Evolutionary conservation across 2,329 filamentous ascomycete genomes (phyloP).

Genomic region (Fusarium virguliforme): DNA sequence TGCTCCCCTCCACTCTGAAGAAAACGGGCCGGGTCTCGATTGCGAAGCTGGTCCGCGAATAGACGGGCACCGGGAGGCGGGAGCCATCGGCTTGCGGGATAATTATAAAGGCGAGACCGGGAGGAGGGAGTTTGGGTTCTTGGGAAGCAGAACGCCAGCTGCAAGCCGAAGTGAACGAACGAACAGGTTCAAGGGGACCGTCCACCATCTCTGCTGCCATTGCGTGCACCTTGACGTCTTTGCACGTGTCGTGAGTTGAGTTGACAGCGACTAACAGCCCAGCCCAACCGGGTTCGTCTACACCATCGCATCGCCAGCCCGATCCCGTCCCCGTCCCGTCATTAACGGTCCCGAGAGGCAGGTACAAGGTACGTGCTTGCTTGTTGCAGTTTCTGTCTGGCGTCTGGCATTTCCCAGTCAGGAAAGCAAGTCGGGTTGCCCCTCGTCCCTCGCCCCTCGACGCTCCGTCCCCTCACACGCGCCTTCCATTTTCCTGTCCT

Average conservation of each 20-base stretch:
- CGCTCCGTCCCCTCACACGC: constrained; percentile 11
- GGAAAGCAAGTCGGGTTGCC: constrained; percentile 22
- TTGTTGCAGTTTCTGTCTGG: constrained; percentile 27
- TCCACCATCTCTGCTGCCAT: background rate
- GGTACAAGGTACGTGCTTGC: constrained; percentile 26
- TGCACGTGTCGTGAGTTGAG: constrained; percentile 26
- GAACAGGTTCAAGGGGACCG: background rate
- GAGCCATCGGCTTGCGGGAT: constrained; percentile 42
- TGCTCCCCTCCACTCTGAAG: constrained; percentile 31
- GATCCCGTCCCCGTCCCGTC: constrained; percentile 26
- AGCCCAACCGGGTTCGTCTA: constrained; percentile 13
- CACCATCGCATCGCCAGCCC: constrained; percentile 12
- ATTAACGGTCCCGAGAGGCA: constrained; percentile 31
- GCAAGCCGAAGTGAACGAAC: background rate
- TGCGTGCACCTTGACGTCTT: constrained; percentile 5
- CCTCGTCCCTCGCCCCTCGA: constrained; percentile 13
- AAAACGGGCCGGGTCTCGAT: constrained; percentile 43
- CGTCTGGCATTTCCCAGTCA: constrained; percentile 3
- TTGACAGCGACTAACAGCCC: constrained; percentile 15
- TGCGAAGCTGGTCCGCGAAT: constrained; percentile 25
- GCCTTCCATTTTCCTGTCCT: constrained; percentile 20
- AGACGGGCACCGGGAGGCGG: constrained; percentile 29
- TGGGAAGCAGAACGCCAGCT: background rate
- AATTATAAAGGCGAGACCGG: constrained; percentile 27
- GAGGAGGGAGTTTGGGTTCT: constrained; percentile 15